phyloP scores from a whole-genome alignment of 345 rosid species.

The Melaleuca alternifolia region DNA sequence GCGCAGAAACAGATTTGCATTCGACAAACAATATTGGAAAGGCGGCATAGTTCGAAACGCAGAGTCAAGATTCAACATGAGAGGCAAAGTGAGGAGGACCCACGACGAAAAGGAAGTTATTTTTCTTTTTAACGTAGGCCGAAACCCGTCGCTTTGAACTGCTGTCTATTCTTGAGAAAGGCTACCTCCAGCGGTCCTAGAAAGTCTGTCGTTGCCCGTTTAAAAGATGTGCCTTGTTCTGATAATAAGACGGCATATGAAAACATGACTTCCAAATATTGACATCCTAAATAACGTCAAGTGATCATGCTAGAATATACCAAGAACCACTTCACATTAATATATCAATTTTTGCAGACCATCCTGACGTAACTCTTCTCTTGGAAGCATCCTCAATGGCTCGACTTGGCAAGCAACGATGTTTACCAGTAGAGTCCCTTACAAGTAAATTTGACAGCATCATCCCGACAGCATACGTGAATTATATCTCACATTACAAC shows the following conservation, averaged over 20 bases:
- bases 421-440: background rate
- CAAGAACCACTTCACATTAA: background rate
- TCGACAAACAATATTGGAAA: background rate
- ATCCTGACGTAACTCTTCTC: background rate
- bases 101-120: background rate
- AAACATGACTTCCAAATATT: background rate
- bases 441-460: background rate
- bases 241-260: background rate
- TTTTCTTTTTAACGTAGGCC: background rate
- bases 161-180: background rate
- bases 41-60: background rate
- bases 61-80: background rate
- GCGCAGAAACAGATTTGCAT: background rate
- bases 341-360: background rate
- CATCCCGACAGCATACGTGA: background rate
- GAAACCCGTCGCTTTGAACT: background rate
- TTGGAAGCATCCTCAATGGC: background rate
- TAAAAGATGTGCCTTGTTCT: background rate
- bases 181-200: background rate
- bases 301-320: background rate
- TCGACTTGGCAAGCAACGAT: background rate
- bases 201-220: background rate
- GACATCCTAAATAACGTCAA: background rate
- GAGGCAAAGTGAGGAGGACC: background rate
- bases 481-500: background rate